phyloP scores from a whole-genome alignment of 1,139 yeast species.

The Casaregolazyma lundiana region DNA sequence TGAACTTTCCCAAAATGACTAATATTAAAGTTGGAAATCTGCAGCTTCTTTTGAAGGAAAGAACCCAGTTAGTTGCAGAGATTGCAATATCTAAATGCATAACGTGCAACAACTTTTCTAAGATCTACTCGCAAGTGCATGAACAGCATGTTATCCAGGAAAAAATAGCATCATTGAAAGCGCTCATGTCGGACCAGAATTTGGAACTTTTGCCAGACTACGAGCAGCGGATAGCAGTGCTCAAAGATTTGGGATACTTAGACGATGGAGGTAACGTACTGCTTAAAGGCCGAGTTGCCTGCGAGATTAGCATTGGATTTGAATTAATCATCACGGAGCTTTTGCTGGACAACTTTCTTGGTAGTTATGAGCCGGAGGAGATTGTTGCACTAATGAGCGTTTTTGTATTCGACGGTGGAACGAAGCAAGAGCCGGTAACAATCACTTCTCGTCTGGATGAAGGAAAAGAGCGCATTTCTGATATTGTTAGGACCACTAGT shows the following conservation, averaged over 20 bases:
- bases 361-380: constrained; percentile 92
- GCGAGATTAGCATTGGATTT: constrained; percentile 87
- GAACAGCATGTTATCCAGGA: constrained; percentile 44
- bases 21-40: constrained; percentile 20
- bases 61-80: constrained; percentile 38
- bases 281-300: constrained; percentile 80
- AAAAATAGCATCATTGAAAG: constrained; percentile 54
- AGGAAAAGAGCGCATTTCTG: constrained; percentile 68
- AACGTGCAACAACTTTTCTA: constrained; percentile 38
- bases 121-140: constrained; percentile 47
- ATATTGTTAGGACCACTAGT: constrained; percentile 62
- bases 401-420: constrained; percentile 87
- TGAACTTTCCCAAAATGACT: constrained; percentile 7
- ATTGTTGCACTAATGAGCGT: constrained; percentile 88
- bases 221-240: constrained; percentile 77
- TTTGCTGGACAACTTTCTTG: constrained; percentile 83
- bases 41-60: constrained; percentile 32
- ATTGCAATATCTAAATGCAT: constrained; percentile 33
- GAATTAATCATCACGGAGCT: constrained; percentile 86
- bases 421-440: constrained; percentile 50
- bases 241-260: constrained; percentile 69
- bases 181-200: constrained; percentile 76
- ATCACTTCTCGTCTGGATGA: constrained; percentile 79
- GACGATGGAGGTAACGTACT: constrained; percentile 72
- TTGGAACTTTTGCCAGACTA: constrained; percentile 89